These are phyloP conservation scores for Diaporthe ilicicola DNA, from an alignment of 2,329 filamentous ascomycete species.

Conservation along the genomic window DNA sequence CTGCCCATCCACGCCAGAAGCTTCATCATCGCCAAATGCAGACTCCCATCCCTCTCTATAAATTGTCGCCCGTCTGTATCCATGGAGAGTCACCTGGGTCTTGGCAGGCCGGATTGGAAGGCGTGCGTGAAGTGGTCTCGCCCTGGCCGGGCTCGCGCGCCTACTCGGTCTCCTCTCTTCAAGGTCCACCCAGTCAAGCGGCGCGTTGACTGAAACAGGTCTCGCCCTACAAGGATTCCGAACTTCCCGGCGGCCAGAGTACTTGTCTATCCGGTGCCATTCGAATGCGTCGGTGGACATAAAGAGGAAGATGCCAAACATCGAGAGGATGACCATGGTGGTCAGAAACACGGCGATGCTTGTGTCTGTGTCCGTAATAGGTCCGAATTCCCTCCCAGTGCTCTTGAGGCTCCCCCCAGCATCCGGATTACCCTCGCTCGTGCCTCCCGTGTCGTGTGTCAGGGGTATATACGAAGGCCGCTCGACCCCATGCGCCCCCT, in stretches of 20 bases:
- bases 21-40: neutral
- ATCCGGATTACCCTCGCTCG: constrained; percentile 50
- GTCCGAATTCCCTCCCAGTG: constrained; percentile 40
- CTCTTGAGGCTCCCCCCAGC: constrained; percentile 45
- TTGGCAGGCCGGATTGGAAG: neutral
- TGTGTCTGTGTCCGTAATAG: constrained; percentile 55
- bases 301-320: constrained; percentile 34
- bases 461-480: constrained; percentile 42
- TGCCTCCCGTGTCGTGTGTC: constrained; percentile 60
- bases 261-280: neutral
- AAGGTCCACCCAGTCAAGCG: neutral
- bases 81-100: neutral
- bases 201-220: neutral
- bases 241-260: neutral
- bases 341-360: constrained; percentile 60
- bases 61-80: neutral
- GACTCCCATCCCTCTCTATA: neutral
- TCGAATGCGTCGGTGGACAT: neutral
- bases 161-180: neutral
- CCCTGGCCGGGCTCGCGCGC: neutral
- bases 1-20: neutral
- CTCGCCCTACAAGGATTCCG: no score
- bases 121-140: neutral
- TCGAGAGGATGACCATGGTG: neutral
- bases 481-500: neutral